These are phyloP conservation scores for Crithidia brevicula DNA, from an alignment of 208 protist species.

Conservation along the genomic window DNA sequence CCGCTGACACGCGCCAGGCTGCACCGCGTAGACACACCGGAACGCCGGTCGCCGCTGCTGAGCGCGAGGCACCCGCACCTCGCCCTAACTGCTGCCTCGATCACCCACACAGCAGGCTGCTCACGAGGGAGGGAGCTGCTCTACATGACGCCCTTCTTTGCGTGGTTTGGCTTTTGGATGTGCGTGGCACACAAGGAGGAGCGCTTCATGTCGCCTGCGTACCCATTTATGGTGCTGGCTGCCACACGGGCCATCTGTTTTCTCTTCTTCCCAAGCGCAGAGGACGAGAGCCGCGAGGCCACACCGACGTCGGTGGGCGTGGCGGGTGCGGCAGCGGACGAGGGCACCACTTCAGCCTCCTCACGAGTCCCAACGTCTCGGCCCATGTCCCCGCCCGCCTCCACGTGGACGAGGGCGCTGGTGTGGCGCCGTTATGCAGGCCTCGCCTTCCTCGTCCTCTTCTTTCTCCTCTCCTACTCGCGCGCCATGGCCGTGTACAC, in stretches of 20 bases:
- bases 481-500: conserved; percentile 62
- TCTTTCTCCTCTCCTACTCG: conserved; percentile 62
- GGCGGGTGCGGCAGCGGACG: too few species aligned
- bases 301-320: too few species aligned
- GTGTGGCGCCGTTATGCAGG: conserved; percentile 15
- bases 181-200: conserved; percentile 95
- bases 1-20: conserved; percentile 2
- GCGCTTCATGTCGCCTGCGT: conserved; percentile 93
- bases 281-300: too few species aligned
- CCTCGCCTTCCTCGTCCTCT: conserved; percentile 46
- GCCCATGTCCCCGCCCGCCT: not conserved
- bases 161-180: conserved; percentile 92
- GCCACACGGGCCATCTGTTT: conserved; percentile 61
- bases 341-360: not conserved
- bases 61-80: not conserved
- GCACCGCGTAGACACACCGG: not conserved
- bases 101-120: not conserved
- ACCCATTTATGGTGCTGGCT: conserved; percentile 90
- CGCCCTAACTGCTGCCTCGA: not conserved
- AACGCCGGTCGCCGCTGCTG: conserved; percentile 6
- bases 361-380: not conserved
- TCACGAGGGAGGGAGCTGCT: conserved; percentile 47
- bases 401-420: not conserved
- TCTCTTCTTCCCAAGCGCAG: conserved; percentile 24
- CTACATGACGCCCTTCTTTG: conserved; percentile 81